Evolutionary conservation across 176 grass and related monocot species (phyloP), one percentile per base, ranked within the genome.

Genomic region (Bonia amplexicaulis): DNA sequence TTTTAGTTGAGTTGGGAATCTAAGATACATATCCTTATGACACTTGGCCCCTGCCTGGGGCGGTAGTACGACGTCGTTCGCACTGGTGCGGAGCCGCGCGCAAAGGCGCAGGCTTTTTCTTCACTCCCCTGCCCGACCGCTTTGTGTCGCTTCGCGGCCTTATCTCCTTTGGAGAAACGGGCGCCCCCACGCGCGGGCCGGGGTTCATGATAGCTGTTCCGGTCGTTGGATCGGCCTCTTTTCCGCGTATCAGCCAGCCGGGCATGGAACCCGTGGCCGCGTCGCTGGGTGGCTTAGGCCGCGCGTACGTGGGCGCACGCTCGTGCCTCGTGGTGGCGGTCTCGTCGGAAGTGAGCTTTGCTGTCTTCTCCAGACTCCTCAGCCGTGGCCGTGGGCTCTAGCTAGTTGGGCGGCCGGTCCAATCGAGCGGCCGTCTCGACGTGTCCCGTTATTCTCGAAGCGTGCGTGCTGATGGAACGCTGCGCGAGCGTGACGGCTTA

Each of bases 111-210:
- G 57, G 74, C 74, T 66, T 55, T 83, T 22, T 0, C 13, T 22
- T 0, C 13, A 35, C 63, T 39, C 20, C n/a, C 37, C 39, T 6
- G n/a, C n/a, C 66, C 27, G 57, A 39, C 20, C 27, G 87, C 87
- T 75, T 89, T 85, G 40, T 80, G 74, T 88, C 87, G 40, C 66
- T 26, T 61, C 64, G 17, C 46, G 55, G 66, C 66, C 73, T 63
- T 26, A 74, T 47, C 42, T 49, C 59, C 1, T 16, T 5, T 0
- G 54, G 23, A 4, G 5, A 9, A 13, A 33, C 13, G 61, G 12
- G 0, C 26, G 61, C 13, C 61, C 61, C 27, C 48, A 14, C 48
- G 48, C 13, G 48, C 13, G 48, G 48, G 48, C 13, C 13, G 48
- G 48, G 48, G 4, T 16, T 33, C 74, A 77, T 60, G 55, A 78